Conservation (phyloP, 768 basidiomycete genomes). For the Mycena albidolilacea region DNA sequence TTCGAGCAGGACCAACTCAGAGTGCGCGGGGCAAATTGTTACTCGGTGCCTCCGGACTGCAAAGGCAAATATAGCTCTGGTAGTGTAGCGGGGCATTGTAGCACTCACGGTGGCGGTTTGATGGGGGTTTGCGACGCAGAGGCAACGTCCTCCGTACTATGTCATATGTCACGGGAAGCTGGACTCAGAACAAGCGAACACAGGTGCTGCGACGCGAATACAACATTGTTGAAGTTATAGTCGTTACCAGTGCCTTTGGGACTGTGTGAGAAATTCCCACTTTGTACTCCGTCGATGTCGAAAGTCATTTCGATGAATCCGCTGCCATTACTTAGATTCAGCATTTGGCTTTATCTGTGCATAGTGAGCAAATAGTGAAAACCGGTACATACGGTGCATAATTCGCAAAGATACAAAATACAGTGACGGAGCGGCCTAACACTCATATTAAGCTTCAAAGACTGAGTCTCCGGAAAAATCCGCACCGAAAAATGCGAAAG, state of each 20-base stretch:
- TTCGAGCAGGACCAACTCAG: too few relatives aligned
- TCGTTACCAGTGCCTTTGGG: neutral
- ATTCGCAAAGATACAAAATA: neutral
- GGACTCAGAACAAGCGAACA: too few relatives aligned
- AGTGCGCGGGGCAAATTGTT: too few relatives aligned
- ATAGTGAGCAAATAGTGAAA: neutral
- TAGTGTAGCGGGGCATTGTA: too few relatives aligned
- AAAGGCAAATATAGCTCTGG: too few relatives aligned
- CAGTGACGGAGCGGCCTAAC: neutral
- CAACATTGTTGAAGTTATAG: neutral
- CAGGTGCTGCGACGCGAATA: neutral
- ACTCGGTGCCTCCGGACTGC: too few relatives aligned
- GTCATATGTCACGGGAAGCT: too few relatives aligned
- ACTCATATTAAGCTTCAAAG: neutral
- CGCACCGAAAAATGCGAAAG: neutral
- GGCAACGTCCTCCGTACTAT: too few relatives aligned
- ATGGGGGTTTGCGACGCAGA: too few relatives aligned
- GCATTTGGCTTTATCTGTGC: too few relatives aligned
- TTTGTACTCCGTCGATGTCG: neutral
- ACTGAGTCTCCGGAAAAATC: neutral
- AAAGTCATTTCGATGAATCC: neutral
- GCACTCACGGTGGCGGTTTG: too few relatives aligned
- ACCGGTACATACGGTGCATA: too few relatives aligned
- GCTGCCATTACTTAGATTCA: neutral
- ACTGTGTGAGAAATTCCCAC: neutral